phyloP scores from a whole-genome alignment of 208 protist species.

The Naegleria fowleri region DNA sequence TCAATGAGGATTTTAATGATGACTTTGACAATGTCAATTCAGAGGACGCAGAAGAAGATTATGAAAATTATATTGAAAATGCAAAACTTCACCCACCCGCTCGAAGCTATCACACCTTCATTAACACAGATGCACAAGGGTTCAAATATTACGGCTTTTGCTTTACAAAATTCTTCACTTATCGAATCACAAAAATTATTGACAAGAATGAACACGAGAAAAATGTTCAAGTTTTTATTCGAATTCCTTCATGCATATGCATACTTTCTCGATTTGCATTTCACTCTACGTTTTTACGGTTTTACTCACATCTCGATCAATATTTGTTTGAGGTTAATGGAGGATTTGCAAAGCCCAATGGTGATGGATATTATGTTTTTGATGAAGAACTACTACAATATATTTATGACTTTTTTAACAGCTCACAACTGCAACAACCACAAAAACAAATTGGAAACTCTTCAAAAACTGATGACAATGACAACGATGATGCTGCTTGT shows the following conservation, averaged over 20 bases:
- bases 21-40: neutral
- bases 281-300: neutral
- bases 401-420: neutral
- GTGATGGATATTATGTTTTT: neutral
- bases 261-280: neutral
- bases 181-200: neutral
- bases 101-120: neutral
- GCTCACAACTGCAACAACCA: too few species aligned
- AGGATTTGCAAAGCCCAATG: neutral
- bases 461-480: neutral
- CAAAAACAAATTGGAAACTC: too few species aligned
- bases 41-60: neutral
- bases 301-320: neutral
- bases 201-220: neutral
- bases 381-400: neutral
- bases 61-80: neutral
- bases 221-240: neutral
- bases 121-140: neutral
- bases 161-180: neutral
- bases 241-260: neutral
- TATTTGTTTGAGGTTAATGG: neutral
- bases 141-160: slow-evolving; percentile 20
- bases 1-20: too few species aligned
- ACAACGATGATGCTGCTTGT: neutral
- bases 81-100: neutral